phyloP scores from a whole-genome alignment of 2,329 filamentous ascomycete species.

The Fusarium hostae region DNA sequence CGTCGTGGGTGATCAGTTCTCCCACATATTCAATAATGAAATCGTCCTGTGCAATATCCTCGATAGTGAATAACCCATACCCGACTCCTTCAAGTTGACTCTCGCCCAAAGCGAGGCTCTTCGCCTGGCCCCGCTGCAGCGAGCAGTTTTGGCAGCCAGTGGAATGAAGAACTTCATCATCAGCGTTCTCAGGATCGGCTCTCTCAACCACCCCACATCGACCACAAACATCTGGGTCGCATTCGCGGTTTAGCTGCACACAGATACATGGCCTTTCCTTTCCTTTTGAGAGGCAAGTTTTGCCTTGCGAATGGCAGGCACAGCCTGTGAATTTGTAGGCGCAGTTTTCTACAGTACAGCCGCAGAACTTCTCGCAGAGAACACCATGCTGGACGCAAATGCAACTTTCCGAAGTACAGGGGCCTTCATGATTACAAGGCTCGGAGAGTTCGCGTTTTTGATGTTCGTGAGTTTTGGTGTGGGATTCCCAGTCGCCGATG shows the following conservation, averaged over 20 bases:
- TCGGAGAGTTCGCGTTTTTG: slow-evolving; percentile 68
- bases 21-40: slow-evolving; percentile 86
- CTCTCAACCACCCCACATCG: slow-evolving; percentile 76
- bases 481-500: slow-evolving; percentile 65
- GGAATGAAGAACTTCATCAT: slow-evolving; percentile 65
- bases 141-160: slow-evolving; percentile 77
- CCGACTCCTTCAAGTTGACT: slow-evolving; percentile 76
- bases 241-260: slow-evolving; percentile 78
- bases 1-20: slow-evolving; percentile 76
- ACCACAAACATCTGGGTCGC: slow-evolving; percentile 79
- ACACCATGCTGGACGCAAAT: slow-evolving; percentile 70
- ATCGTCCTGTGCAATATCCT: slow-evolving; percentile 73
- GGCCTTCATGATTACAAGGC: slow-evolving; percentile 76
- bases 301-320: slow-evolving; percentile 70
- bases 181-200: slow-evolving; percentile 74
- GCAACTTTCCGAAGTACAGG: slow-evolving; percentile 71
- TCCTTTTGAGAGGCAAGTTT: slow-evolving; percentile 66
- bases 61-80: slow-evolving; percentile 79
- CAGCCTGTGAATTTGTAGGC: slow-evolving; percentile 74
- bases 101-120: slow-evolving; percentile 74
- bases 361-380: slow-evolving; percentile 79
- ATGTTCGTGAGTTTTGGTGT: slow-evolving; percentile 65
- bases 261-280: slow-evolving; percentile 75
- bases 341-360: slow-evolving; percentile 68
- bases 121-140: slow-evolving; percentile 74